Evolutionary conservation across 345 rosid species (phyloP).

Genomic region (Alliaria petiolata): DNA sequence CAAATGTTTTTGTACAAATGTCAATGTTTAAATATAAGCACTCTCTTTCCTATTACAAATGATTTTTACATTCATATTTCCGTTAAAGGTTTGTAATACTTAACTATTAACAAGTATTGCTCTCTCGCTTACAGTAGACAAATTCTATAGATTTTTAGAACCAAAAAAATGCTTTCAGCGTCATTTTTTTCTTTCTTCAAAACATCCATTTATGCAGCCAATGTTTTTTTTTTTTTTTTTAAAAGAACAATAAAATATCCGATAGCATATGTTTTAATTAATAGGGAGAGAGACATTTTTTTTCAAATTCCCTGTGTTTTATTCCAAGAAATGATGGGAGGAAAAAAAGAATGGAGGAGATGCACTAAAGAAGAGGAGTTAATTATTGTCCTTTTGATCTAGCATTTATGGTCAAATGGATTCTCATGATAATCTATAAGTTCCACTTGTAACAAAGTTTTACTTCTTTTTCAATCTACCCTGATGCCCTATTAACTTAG

Average conservation of each 20-base stretch:
- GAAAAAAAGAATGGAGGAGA: conserved; percentile 12
- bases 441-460: conserved; percentile 32
- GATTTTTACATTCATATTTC: not conserved
- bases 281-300: not conserved
- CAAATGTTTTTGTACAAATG: not conserved
- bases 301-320: no score
- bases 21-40: not conserved
- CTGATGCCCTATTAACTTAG: conserved; percentile 27
- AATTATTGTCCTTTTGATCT: conserved; percentile 30
- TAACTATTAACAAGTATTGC: no score
- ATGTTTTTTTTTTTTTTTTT: no score
- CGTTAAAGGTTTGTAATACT: not conserved
- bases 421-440: conserved; percentile 35
- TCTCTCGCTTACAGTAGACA: no score
- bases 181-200: no score
- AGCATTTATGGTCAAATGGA: conserved; percentile 27
- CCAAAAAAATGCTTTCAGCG: no score
- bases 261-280: not conserved
- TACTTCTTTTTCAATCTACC: conserved; percentile 31
- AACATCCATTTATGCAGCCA: no score
- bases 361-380: conserved; percentile 23
- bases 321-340: conserved; percentile 11
- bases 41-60: not conserved
- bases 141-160: no score
- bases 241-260: not conserved